phyloP scores from a whole-genome alignment of 1,284 basidiomycete genomes.

The Porogramme epimiltina region DNA sequence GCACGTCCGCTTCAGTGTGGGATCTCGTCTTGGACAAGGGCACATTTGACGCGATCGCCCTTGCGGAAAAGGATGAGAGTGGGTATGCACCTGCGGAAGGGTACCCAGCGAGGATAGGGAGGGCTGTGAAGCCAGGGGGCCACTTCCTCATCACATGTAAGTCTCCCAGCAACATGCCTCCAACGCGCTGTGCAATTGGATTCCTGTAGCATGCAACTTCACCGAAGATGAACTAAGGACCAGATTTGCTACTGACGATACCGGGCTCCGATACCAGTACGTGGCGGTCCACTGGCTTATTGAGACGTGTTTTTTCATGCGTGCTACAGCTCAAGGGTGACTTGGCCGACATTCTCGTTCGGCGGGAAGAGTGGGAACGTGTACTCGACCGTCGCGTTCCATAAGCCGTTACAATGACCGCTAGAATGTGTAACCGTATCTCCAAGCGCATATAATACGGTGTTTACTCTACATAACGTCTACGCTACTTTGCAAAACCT shows the following conservation, averaged over 20 bases:
- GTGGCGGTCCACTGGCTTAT: constrained; percentile 27
- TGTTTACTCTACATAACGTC: no score
- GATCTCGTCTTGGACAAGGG: constrained; percentile 79
- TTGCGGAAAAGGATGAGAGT: constrained; percentile 62
- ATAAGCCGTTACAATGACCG: constrained; percentile 43
- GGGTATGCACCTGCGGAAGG: constrained; percentile 56
- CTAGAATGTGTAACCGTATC: no score
- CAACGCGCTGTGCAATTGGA: neutral
- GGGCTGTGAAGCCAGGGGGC: constrained; percentile 66
- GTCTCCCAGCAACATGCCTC: constrained; percentile 23
- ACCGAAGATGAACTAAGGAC: constrained; percentile 78
- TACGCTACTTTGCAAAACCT: constrained; percentile 64
- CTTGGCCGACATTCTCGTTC: constrained; percentile 73
- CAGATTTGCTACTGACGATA: constrained; percentile 53
- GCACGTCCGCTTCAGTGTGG: constrained; percentile 41
- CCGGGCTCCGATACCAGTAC: constrained; percentile 64
- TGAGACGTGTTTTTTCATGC: neutral
- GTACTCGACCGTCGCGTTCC: constrained; percentile 75
- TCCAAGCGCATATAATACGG: neutral
- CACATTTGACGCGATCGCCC: constrained; percentile 86
- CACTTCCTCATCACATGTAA: constrained; percentile 85
- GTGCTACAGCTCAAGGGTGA: constrained; percentile 60
- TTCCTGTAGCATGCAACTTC: constrained; percentile 82
- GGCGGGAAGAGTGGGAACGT: constrained; percentile 77
- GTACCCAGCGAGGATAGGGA: constrained; percentile 66